Evolutionary conservation across 495 filamentous ascomycete genomes (phyloP), one percentile per base, ranked within the genome.

Genomic region (Stereocaulon alpinum): DNA sequence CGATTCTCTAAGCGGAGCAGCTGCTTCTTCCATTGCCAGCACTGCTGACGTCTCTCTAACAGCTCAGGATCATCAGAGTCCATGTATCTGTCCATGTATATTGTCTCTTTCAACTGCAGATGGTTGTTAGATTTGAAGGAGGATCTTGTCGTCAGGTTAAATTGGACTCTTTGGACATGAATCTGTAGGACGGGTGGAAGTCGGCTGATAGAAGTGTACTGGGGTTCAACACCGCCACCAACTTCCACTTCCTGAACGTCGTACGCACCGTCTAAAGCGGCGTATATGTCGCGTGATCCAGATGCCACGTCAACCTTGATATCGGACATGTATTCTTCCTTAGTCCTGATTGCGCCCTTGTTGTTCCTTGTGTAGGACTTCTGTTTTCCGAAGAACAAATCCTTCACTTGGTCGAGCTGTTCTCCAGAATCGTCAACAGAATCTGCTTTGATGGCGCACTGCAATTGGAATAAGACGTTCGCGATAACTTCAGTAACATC

Each of bases 401-500:
- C 70, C 71, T 89, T 86, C 45, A 96, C 82, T 48, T 78, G 75
- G 68, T 97, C 94, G 7, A 85, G 70, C 71, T 95, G 91, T 66
- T 89, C 86, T 7, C 85, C 86, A 43, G 82, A 77, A 12, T 77
- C 69, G 30, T 81, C 82, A 56, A 84, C 71, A 2, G 72, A 71
- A 6, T 75, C 72, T 40, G 89, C 79, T 62, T 81, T 84, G 66
- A 96, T 91, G 4, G 91, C 91, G 62, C 88, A 89, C 67, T 89
- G 84, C n/a, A 96, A 77, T 42, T 92, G 87, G 63, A 91, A 91
- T 40, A 94, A 79, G 24, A 94, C 85, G 68, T 93, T 91, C 42
- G 89, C 89, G 69, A 96, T 91, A 41, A 95, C 91, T 69, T 98
- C 93, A 11, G 87, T 91, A 7, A 95, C 93, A 73, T 98, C 93